A percentile compares a stretch with the other conserved stretches of the same genome.
phyloP scores from a whole-genome alignment of 495 filamentous ascomycete genomes.

The Tricharina praecox region DNA sequence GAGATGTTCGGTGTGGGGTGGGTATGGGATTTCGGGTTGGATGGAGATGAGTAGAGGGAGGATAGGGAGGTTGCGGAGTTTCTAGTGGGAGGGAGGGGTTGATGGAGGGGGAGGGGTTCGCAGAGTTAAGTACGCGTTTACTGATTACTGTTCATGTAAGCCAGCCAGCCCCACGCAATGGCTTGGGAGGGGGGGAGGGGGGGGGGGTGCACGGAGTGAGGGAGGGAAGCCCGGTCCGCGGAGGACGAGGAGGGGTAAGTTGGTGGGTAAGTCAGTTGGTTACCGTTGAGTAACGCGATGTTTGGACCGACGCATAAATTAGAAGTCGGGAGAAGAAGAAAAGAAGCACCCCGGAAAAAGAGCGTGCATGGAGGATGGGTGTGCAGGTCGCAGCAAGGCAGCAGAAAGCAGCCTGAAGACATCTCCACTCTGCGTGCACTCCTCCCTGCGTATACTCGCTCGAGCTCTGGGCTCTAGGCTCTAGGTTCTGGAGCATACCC shows the following conservation, averaged over 20 bases:
- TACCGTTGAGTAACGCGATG: background rate
- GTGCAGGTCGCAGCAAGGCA: background rate
- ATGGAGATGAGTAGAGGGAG: background rate
- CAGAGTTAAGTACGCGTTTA: background rate
- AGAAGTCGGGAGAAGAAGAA: background rate
- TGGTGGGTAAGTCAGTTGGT: background rate
- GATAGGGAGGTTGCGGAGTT: background rate
- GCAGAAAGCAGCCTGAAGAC: too few species aligned
- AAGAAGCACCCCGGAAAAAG: background rate
- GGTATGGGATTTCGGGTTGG: background rate
- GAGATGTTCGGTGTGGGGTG: background rate
- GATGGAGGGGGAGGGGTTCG: constrained; percentile 1
- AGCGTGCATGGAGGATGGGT: background rate
- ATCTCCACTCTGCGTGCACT: too few species aligned
- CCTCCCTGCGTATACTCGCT: too few species aligned
- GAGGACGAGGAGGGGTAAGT: background rate
- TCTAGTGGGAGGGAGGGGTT: background rate
- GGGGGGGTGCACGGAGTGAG: too few species aligned
- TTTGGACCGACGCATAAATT: background rate
- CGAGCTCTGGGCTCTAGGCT: too few species aligned
- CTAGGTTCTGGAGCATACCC: too few species aligned
- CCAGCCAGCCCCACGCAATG: background rate
- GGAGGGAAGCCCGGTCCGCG: background rate
- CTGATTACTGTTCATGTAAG: constrained; percentile 2
- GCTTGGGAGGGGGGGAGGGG: too few species aligned